Conservation (phyloP, 176 grass and related monocot genomes). For the Avena insularis region DNA sequence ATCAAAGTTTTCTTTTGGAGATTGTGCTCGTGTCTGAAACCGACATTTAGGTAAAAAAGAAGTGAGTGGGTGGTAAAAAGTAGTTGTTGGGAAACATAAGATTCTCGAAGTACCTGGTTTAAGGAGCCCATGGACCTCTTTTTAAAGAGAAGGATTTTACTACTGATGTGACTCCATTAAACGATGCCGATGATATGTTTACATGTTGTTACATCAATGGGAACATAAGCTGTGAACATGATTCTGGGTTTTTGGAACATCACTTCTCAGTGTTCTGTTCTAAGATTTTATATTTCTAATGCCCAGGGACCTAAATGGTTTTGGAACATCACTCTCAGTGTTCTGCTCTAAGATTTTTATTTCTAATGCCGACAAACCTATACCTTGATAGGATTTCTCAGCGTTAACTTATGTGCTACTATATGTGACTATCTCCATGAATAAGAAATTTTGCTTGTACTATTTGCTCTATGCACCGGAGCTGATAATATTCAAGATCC, state of each 20-base stretch:
- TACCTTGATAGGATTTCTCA: slow-evolving; percentile 14
- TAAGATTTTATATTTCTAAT: slow-evolving; percentile 4
- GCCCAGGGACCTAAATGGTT: neutral
- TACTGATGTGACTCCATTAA: slow-evolving; percentile 6
- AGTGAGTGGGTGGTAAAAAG: neutral
- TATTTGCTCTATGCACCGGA: neutral
- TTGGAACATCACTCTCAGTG: neutral
- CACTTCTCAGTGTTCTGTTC: slow-evolving; percentile 3
- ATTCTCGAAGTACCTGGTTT: slow-evolving; percentile 8
- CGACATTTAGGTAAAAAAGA: neutral
- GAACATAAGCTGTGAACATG: slow-evolving; percentile 7
- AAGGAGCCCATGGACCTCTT: slow-evolving; percentile 1
- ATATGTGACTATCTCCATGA: slow-evolving; percentile 1
- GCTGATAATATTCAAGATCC: neutral
- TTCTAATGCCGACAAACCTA: slow-evolving; percentile 7
- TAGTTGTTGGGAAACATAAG: slow-evolving; percentile 17
- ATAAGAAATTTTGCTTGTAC: neutral
- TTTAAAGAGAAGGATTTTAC: slow-evolving; percentile 10
- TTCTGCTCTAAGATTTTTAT: neutral
- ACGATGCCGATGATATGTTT: neutral
- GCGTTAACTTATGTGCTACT: neutral
- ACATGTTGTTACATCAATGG: neutral
- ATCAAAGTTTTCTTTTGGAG: neutral
- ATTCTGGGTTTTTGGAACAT: neutral
- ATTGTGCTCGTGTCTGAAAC: neutral